Evolutionary conservation across 1,284 basidiomycete species (phyloP), one percentile per base, ranked within the genome.

Genomic region (Lentinula novae-zelandiae): DNA sequence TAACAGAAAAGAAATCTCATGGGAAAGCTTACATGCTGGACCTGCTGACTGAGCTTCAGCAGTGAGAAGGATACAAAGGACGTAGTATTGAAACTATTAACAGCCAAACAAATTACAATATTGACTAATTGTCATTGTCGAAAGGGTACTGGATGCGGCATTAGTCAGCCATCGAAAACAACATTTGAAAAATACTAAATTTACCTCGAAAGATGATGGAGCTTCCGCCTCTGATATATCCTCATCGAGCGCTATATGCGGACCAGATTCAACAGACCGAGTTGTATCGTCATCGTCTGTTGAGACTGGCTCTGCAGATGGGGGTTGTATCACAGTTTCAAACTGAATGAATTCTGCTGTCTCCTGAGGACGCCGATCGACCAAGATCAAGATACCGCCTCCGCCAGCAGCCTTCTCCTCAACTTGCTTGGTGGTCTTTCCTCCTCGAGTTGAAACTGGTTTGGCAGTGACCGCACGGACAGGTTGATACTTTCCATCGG

Each of bases 401-500:
- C 92, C 92, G 52, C 88, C 87, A 46, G 84, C 87, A 66, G 82
- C 85, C 64, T 82, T 83, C 67, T 89, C 85, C 27, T 84, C 61
- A 5, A 53, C 42, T 5, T 57, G 59, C n/a, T 58, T 53, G 10
- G 46, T 27, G 3, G 17, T 44, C 67, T 78, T 83, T 17, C 72
- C 69, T 15, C 67, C 60, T 33, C 63, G 64, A 15, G 62, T 58
- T 38, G 75, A 65, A 15, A 75, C 69, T 9, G 76, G 65, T 50
- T 78, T 77, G 22, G 82, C 79, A 20, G 87, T 88, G 39, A 96
- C 85, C 0, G 92, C 84, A 53, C 96, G 86, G 12, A 98, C 91
- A n/a, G 96, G 96, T 63, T 91, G 87, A 73, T 94, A 98, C 58
- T 95, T 85, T 17, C 86, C 80, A 9, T 90, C 87, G 1, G 79